Conservation (phyloP, 495 filamentous ascomycete genomes). For the Penicillium antarcticum region DNA sequence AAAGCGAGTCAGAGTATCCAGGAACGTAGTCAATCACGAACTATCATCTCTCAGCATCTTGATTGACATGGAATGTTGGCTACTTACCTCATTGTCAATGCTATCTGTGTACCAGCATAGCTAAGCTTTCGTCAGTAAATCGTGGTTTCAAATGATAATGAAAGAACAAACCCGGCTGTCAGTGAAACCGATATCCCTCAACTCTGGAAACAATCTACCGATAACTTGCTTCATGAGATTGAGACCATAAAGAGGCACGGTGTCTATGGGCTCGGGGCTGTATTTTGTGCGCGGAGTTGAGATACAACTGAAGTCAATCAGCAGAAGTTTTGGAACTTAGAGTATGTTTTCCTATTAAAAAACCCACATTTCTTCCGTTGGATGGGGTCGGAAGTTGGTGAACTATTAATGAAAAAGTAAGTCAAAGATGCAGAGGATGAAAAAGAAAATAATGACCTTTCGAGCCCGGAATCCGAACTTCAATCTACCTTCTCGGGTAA, state of each 20-base stretch:
- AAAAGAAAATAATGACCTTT: not conserved
- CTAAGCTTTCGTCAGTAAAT: conserved; percentile 4
- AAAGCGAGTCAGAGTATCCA: conserved; percentile 9
- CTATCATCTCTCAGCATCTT: conserved; percentile 2
- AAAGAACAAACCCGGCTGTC: conserved; percentile 8
- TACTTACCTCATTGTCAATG: conserved; percentile 14
- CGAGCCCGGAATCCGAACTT: conserved; percentile 17
- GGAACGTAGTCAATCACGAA: conserved; percentile 16
- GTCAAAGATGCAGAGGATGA: not conserved
- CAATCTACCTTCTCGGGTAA: conserved; percentile 14
- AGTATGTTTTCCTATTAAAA: too few relatives aligned
- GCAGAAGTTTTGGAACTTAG: not conserved
- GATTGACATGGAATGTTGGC: too few relatives aligned
- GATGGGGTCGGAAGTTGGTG: conserved; percentile 16
- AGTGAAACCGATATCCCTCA: conserved; percentile 11
- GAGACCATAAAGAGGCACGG: conserved; percentile 14
- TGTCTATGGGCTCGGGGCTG: conserved; percentile 14
- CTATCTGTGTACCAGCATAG: conserved; percentile 17
- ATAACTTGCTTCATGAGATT: conserved; percentile 16
- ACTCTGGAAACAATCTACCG: conserved; percentile 12
- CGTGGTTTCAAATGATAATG: too few relatives aligned
- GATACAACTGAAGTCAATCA: conserved; percentile 6
- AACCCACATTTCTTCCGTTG: not conserved
- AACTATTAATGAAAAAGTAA: conserved; percentile 3
- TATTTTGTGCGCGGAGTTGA: conserved; percentile 18